These are phyloP conservation scores for Salix caprea DNA, from an alignment of 345 rosid genomes.

Conservation along the genomic window DNA sequence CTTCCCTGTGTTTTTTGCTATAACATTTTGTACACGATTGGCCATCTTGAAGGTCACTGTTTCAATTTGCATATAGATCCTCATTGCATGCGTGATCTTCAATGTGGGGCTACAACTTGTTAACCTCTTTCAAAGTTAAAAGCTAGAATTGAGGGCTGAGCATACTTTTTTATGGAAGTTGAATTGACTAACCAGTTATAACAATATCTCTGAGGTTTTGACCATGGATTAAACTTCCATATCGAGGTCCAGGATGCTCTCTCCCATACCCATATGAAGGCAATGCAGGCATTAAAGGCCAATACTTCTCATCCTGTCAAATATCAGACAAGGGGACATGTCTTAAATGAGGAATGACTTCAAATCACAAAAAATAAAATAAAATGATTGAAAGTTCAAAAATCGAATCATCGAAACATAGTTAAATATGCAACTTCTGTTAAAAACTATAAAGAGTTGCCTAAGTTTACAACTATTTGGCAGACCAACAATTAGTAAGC, in stretches of 20 bases:
- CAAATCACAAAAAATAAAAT: not conserved
- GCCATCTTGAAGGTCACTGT: not conserved
- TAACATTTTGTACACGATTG: not conserved
- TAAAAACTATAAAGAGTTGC: not conserved
- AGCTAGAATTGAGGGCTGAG: not conserved
- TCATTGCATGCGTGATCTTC: not conserved
- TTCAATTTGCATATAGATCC: not conserved
- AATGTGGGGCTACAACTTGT: not conserved
- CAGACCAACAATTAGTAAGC: not conserved
- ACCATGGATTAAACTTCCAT: conserved; percentile 60
- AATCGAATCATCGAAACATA: not conserved
- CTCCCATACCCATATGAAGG: conserved; percentile 67
- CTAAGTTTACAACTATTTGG: not conserved
- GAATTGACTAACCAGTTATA: conserved; percentile 40
- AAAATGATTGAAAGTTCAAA: not conserved
- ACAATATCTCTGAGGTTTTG: conserved; percentile 61
- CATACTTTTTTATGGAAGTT: not conserved
- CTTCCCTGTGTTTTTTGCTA: not conserved
- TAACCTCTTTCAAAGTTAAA: not conserved
- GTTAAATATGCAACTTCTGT: not conserved
- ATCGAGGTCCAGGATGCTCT: conserved; percentile 65
- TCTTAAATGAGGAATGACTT: not conserved
- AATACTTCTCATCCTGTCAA: conserved; percentile 49
- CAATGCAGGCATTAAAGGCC: conserved; percentile 60
- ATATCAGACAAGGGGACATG: not conserved